Evolutionary conservation across 139 green algal species (phyloP).

Genomic region (Tetradesmus lagerheimii): DNA sequence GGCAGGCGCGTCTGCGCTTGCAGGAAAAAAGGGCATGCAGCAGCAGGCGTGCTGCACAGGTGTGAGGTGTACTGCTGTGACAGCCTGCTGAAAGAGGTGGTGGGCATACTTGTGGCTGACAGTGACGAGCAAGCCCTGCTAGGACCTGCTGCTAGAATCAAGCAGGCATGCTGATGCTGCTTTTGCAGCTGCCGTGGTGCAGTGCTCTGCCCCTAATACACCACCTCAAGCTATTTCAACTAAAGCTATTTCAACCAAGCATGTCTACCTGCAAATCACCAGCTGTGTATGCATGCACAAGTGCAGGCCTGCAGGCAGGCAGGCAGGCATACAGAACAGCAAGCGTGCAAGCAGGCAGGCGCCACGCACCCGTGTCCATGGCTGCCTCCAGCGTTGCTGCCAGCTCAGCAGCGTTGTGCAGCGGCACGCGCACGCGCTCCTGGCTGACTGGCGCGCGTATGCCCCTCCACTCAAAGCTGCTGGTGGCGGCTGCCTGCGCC

Average conservation of each 20-base stretch:
- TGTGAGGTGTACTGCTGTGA: too few relatives aligned
- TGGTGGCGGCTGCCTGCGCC: slow-evolving; percentile 58
- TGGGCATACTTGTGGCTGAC: too few relatives aligned
- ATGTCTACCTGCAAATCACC: too few relatives aligned
- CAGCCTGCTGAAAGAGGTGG: neutral
- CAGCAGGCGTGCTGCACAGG: neutral
- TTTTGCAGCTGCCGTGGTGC: neutral
- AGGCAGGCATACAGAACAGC: neutral
- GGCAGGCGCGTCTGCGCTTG: neutral
- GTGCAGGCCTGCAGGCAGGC: neutral
- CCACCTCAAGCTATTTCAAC: neutral
- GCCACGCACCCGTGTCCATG: slow-evolving; percentile 47
- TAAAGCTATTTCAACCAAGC: too few relatives aligned
- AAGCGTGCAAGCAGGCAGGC: neutral
- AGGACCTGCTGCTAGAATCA: too few relatives aligned
- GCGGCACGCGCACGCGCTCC: slow-evolving; percentile 63
- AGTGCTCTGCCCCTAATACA: neutral
- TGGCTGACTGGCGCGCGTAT: slow-evolving; percentile 62
- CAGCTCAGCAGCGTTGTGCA: slow-evolving; percentile 66
- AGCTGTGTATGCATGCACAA: neutral
- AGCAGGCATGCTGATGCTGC: neutral
- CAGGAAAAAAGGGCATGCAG: neutral
- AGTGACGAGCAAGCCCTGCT: too few relatives aligned
- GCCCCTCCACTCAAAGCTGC: slow-evolving; percentile 78
- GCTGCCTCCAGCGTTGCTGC: slow-evolving; percentile 46